Evolutionary conservation across 305 asterid genomes (phyloP).

Genomic region (Fraxinus xanthoxyloides): DNA sequence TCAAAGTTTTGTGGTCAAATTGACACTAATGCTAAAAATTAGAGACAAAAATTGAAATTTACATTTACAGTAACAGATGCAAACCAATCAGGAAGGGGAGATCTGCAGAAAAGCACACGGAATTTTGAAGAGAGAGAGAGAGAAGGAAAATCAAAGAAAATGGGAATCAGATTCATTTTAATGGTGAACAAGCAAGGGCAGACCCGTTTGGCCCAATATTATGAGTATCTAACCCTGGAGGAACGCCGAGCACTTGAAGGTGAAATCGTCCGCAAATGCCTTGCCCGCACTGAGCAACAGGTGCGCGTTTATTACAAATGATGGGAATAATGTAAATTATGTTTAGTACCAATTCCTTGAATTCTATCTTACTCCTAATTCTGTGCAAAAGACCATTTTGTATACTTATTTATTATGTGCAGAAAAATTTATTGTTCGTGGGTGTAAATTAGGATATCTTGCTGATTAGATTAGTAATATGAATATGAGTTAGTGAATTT

Average conservation of each 20-base stretch:
- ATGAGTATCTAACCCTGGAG: conserved; percentile 86
- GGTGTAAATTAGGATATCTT: not conserved
- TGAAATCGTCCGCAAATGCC: conserved; percentile 97
- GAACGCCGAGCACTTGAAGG: conserved; percentile 99
- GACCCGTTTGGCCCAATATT: conserved; percentile 94
- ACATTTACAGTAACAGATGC: not conserved
- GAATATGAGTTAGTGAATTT: not conserved
- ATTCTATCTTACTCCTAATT: too few species aligned
- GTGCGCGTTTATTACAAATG: conserved; percentile 20
- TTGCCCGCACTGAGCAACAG: conserved; percentile 91
- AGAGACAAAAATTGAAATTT: not conserved
- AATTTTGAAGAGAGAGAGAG: not conserved
- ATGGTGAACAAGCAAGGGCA: conserved; percentile 99
- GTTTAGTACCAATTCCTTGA: too few species aligned
- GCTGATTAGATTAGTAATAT: not conserved
- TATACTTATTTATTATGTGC: too few species aligned
- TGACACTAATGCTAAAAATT: not conserved
- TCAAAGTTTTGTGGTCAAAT: not conserved
- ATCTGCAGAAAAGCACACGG: not conserved
- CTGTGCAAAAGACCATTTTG: too few species aligned
- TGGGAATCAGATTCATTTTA: conserved; percentile 92
- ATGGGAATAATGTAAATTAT: not conserved
- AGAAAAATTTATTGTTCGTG: not conserved
- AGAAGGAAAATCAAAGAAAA: conserved; percentile 4
- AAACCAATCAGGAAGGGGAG: not conserved